These are phyloP conservation scores for Aspergillus floridensis DNA, from an alignment of 2,329 filamentous ascomycete genomes.

Conservation along the genomic window DNA sequence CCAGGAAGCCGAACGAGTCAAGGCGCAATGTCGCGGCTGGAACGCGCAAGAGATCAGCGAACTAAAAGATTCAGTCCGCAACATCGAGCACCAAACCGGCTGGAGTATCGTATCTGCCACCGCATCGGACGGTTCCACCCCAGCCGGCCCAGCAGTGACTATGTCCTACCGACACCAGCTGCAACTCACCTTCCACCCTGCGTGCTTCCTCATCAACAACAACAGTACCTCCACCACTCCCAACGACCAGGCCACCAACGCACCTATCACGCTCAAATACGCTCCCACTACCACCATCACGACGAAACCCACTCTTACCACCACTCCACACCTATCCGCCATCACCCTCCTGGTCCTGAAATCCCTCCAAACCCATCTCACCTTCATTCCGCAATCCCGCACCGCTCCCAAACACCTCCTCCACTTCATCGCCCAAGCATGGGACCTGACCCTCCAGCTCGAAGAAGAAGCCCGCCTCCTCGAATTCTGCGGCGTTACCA, in stretches of 20 bases:
- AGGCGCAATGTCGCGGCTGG: constrained; percentile 88
- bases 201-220: constrained; percentile 31
- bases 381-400: constrained; percentile 35
- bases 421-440: constrained; percentile 42
- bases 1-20: constrained; percentile 73
- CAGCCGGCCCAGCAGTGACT: constrained; percentile 35
- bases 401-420: constrained; percentile 40
- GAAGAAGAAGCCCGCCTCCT: constrained; percentile 47
- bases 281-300: constrained; percentile 14
- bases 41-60: constrained; percentile 74
- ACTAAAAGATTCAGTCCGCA: constrained; percentile 58
- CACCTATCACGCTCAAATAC: constrained; percentile 37
- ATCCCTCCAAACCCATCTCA: constrained; percentile 39
- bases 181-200: constrained; percentile 43
- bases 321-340: constrained; percentile 28
- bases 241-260: constrained; percentile 23
- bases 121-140: constrained; percentile 17
- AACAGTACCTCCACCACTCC: constrained; percentile 19
- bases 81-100: constrained; percentile 43
- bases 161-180: constrained; percentile 45
- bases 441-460: constrained; percentile 40
- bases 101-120: constrained; percentile 44
- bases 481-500: constrained; percentile 46
- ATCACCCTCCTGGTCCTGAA: constrained; percentile 44
- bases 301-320: constrained; percentile 14